Evolutionary conservation across 148 eudicot genomes (phyloP), one percentile per base, ranked within the genome.

Genomic region (Chenopodium berlandieri): DNA sequence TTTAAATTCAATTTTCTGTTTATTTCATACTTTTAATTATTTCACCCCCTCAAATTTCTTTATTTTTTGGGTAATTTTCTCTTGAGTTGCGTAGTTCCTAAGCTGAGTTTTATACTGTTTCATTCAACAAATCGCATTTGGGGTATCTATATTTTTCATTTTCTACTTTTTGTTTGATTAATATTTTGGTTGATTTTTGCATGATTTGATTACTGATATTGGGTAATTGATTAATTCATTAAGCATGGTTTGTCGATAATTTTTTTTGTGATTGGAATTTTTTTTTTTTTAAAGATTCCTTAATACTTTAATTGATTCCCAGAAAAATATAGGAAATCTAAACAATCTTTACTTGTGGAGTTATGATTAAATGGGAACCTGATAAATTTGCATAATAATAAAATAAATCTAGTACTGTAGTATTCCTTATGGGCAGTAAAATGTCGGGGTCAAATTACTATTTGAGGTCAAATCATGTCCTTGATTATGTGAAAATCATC

Each of bases 91-190:
- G 65, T 79, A 48, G 50, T 22, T 52, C 34, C 69, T 20, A 79
- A 68, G 81, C 75, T 68, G 75, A 63, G 80, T 31, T 78, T 27
- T 25, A 17, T 20, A 62, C 66, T 62, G 2, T 62, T 62, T 22
- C 71, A 27, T 67, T 0, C 48, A 44, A 27, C 73, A 19, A 14
- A 75, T 27, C 46, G 44, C 78, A 56, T 27, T 13, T 47, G 8
- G 56, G 75, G 1, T 40, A 48, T 70, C 37, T 30, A 48, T 52
- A 1, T 20, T 54, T 7, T 37, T 50, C 13, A 7, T 19, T 66
- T 13, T 1, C 13, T 75, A 16, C 9, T 75, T 10, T 27, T 52
- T 75, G 0, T 8, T 75, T 56, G 4, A 56, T 3, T 2, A 3
- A 20, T 52, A 17, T 66, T 66, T 66, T 66, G 34, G 37, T 56